Base-by-base conservation (phyloP, 441 rosid species). In the Syzygium syzygioides region DNA sequence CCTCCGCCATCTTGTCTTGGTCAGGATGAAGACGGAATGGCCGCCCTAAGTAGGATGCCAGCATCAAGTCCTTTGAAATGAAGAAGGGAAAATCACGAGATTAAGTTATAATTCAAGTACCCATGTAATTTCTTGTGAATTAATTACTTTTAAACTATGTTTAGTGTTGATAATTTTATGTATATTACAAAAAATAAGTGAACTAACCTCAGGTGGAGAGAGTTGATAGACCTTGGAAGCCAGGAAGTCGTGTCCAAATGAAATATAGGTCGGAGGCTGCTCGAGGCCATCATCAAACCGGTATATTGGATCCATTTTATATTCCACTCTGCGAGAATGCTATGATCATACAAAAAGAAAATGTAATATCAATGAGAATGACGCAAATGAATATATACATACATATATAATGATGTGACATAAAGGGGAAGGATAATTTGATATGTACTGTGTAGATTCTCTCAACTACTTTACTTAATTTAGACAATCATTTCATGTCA, bases 181-280 rank as follows among this genome's bases (percentile, higher is more conserved):
- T 26, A 13, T 26, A 59, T 59, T 26, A 5, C 1, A 59, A 60
- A 26, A 59, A 57, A 57, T 0, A 10, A 15, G 66, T 60, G 4
- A 1, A 60, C 32, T 60, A 15, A 62, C 71, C 76, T 64, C 92
- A 7, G 91, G 55, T 32, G 92, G 92, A 9, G 93, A 93, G 76
- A 90, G 93, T 87, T 93, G 93, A 85, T 93, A 91, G 66, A 91
- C 5, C 83, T 76, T 88, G 6, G 92, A 86, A 25, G 90, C 56
- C 88, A 91, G 7, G 87, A 90, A 83, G 23, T 87, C 54, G 10
- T 85, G 85, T 7, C 93, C 91, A 41, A 90, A 59, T 4, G 68
- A 20, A 0, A 87, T 2, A 4, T 88, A n/a, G 20, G 88, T 86
- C 20, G 90, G 92, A 28, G 41, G 79, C 10, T 68, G 86, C 85